phyloP scores from a whole-genome alignment of 1,284 basidiomycete genomes.

The Melampsora americana region DNA sequence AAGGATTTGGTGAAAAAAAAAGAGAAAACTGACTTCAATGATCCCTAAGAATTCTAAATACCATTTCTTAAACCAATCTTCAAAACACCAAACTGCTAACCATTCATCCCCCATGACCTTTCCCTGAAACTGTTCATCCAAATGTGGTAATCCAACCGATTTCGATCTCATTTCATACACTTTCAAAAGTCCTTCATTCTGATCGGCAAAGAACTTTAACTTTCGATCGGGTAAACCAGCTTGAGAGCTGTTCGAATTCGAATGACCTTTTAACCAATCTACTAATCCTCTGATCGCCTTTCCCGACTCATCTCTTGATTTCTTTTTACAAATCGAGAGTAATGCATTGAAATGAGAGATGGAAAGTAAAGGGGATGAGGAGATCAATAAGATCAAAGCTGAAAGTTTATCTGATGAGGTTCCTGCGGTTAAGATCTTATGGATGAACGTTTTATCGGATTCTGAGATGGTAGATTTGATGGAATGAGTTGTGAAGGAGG shows the following conservation, averaged over 20 bases:
- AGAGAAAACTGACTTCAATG: conserved; percentile 66
- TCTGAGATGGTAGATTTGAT: conserved; percentile 49
- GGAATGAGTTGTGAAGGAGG: neutral
- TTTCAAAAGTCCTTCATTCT: conserved; percentile 61
- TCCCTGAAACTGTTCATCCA: conserved; percentile 37
- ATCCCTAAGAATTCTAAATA: conserved; percentile 89
- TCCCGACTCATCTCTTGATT: conserved; percentile 82
- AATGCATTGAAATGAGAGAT: conserved; percentile 64
- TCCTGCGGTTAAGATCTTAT: conserved; percentile 76
- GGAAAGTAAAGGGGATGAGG: conserved; percentile 86
- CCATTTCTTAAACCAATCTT: conserved; percentile 95
- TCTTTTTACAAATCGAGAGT: conserved; percentile 70
- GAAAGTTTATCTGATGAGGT: conserved; percentile 91
- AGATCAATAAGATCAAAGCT: conserved; percentile 83
- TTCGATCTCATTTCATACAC: conserved; percentile 56
- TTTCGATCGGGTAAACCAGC: conserved; percentile 65
- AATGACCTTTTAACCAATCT: conserved; percentile 77
- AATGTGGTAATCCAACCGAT: conserved; percentile 45
- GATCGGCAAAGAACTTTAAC: conserved; percentile 85
- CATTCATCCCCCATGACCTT: conserved; percentile 60
- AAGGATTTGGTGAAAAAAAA: too few species aligned
- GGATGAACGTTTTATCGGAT: conserved; percentile 74
- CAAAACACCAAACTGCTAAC: conserved; percentile 81
- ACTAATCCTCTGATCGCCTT: conserved; percentile 84
- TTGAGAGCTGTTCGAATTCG: conserved; percentile 64